Conservation (phyloP, 2,329 filamentous ascomycete genomes). For the Boeremia lycopersici region DNA sequence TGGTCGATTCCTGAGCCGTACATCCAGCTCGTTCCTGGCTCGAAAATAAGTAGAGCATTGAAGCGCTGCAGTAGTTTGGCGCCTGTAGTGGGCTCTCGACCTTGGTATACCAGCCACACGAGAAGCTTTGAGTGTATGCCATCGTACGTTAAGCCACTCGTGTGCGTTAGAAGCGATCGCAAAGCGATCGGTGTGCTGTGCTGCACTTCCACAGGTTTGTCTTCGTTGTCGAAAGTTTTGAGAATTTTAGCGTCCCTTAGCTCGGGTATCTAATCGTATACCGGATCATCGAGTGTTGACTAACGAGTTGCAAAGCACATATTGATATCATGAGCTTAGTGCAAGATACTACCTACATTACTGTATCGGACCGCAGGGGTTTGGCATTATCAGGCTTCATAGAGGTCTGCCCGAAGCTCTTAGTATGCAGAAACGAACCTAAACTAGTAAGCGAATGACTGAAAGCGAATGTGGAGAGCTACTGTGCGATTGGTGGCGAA, state of each 20-base stretch:
- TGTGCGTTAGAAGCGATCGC: conserved; percentile 57
- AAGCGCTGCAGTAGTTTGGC: conserved; percentile 8
- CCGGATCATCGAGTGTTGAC: conserved; percentile 39
- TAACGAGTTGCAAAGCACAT: conserved; percentile 42
- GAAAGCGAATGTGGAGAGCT: background rate
- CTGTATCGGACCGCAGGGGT: conserved; percentile 19
- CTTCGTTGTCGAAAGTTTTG: conserved; percentile 31
- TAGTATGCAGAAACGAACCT: conserved; percentile 39
- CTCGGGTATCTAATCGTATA: conserved; percentile 43
- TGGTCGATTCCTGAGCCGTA: conserved; percentile 58
- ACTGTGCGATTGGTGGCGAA: conserved; percentile 32
- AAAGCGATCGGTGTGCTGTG: conserved; percentile 38
- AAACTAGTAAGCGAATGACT: background rate
- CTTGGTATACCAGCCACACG: conserved; percentile 45
- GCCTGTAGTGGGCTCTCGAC: conserved; percentile 28
- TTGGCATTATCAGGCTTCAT: conserved; percentile 7
- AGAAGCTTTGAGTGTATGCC: conserved; percentile 48
- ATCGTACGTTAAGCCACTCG: conserved; percentile 56
- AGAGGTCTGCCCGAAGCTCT: conserved; percentile 42
- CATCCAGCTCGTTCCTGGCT: conserved; percentile 57
- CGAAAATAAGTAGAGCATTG: conserved; percentile 35
- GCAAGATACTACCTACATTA: conserved; percentile 49
- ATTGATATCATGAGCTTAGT: conserved; percentile 49
- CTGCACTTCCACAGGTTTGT: conserved; percentile 30
- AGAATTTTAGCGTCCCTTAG: conserved; percentile 34